Evolutionary conservation across 305 asterid genomes (phyloP).

Genomic region (Fraxinus dipetala): DNA sequence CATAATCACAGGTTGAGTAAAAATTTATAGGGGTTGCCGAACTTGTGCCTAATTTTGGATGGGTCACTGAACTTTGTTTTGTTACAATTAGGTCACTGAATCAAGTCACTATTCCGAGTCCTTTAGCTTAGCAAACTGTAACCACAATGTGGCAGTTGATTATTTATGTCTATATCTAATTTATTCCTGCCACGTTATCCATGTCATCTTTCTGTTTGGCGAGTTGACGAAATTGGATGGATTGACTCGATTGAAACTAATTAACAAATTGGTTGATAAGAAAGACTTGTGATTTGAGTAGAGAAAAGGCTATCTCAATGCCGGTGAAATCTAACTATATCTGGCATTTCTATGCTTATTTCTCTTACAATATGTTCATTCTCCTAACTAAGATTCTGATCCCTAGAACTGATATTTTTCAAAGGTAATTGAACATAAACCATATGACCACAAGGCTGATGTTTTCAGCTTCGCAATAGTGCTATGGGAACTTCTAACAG

Average conservation of each 20-base stretch:
- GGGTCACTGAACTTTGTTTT: not conserved
- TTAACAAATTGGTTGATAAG: not conserved
- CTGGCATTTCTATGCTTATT: not conserved
- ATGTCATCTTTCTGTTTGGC: not conserved
- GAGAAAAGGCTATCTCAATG: not conserved
- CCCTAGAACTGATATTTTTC: slow-evolving; percentile 13
- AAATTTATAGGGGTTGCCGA: not conserved
- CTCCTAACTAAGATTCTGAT: not conserved
- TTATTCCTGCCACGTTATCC: not conserved
- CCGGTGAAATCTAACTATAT: not conserved
- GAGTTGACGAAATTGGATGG: not conserved
- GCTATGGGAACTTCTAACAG: slow-evolving; percentile 87
- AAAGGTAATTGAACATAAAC: slow-evolving; percentile 89
- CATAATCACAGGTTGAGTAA: not conserved
- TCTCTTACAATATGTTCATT: not conserved
- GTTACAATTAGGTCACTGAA: not conserved
- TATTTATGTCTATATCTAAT: not conserved
- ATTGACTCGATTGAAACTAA: not conserved
- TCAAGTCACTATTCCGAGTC: not conserved
- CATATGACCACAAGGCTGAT: slow-evolving; percentile 91
- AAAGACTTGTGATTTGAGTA: not conserved
- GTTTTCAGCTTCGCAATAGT: slow-evolving; percentile 88
- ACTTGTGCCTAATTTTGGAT: not conserved
- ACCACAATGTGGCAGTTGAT: not conserved
- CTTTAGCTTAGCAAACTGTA: not conserved